Evolutionary conservation across 768 basidiomycete genomes (phyloP), one percentile per base, ranked within the genome.

Genomic region (Grammothele lineata): DNA sequence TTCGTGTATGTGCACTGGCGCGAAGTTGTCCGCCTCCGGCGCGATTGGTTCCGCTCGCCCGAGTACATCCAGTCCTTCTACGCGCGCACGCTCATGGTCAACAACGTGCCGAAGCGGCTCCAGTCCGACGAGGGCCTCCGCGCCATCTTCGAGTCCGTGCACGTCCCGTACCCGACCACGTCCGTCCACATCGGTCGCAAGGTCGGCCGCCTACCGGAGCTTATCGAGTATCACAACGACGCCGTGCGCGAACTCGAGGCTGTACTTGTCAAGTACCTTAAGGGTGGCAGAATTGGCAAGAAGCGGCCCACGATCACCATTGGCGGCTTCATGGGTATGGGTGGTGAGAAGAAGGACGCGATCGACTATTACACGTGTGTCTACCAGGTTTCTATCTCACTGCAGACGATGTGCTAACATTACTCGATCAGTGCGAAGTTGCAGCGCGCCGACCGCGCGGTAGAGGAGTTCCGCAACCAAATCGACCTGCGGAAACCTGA

Each of bases 161-260:
- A 71, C 34, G 62, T 93, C 6, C 92, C 92, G 12, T 94, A 95
- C 64, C 92, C 92, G 1, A 92, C 92, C 0, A 92, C 90, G 1
- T 84, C 87, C 19, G 92, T 94, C 5, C 90, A 93, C 66, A 84
- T 94, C 42, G 87, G 92, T 19, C 82, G 92, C 18, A 81, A 80
- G 56, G 86, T 97, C 26, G 95, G 93, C 22, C 76, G 81, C 47
- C 82, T 98, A 14, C 92, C 96, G 0, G 84, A 92, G 49, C 71
- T 96, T 46, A 89, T 99, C 53, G 88, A 95, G 47, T 87, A 83
- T 57, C 91, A 94, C 65, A 98, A 98, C 64, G 70, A 82, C 44
- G 86, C 91, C n/a, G 95, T 99, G n/a, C 76, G 87, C 39, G 85
- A 95, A 57, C 79, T 98, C 47, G 96, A 99, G 64, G 74, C 80